These are phyloP conservation scores for Gastrolobium villosum DNA, from an alignment of 306 rosid species.

Conservation along the genomic window DNA sequence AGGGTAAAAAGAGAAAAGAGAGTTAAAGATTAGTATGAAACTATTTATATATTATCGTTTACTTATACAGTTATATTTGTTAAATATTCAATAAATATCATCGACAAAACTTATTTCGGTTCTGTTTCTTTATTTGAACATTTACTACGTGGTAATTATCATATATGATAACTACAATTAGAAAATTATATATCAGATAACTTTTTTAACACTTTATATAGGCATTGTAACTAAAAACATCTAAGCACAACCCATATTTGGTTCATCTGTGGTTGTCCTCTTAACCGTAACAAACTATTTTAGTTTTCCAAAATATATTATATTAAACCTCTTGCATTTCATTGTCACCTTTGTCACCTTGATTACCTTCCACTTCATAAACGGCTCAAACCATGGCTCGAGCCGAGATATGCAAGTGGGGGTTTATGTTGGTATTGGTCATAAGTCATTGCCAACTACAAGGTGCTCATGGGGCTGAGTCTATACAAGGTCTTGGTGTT, in stretches of 20 bases:
- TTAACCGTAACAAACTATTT: background rate
- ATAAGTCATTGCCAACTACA: constrained; percentile 37
- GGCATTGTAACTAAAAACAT: constrained; percentile 38
- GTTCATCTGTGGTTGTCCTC: constrained; percentile 21
- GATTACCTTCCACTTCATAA: background rate
- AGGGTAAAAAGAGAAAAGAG: background rate
- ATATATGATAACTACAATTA: constrained; percentile 1
- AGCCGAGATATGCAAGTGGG: constrained; percentile 31
- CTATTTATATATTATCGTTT: background rate
- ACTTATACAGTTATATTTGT: background rate
- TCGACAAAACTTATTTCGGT: background rate
- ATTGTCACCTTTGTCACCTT: background rate
- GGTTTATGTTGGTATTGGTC: constrained; percentile 24
- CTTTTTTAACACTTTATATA: constrained; percentile 38
- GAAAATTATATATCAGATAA: constrained; percentile 10
- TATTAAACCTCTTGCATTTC: constrained; percentile 12
- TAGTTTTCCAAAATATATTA: background rate
- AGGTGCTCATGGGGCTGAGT: constrained; percentile 24
- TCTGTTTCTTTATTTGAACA: constrained; percentile 32
- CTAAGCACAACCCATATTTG: constrained; percentile 44
- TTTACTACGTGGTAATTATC: background rate
- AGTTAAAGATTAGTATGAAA: background rate
- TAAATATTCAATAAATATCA: background rate
- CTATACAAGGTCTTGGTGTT: constrained; percentile 57
- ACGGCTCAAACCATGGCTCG: constrained; percentile 48